phyloP scores from a whole-genome alignment of 2,329 filamentous ascomycete species.

The Alternaria burnsii region DNA sequence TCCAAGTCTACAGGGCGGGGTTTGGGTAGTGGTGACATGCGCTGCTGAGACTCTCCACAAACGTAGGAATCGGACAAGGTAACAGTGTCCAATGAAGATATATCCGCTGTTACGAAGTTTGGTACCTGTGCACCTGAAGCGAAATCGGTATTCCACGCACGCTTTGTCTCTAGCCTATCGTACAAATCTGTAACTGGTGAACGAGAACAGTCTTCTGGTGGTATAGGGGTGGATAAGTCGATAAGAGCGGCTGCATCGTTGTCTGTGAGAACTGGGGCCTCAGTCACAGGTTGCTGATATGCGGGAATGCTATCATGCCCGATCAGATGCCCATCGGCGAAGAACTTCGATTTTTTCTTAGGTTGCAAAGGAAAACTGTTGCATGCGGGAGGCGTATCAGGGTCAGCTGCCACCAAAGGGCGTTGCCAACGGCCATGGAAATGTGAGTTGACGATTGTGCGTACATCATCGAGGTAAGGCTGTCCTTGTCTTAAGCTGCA shows the following conservation, averaged over 20 bases:
- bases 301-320: neutral
- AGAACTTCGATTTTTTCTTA: neutral
- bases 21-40: neutral
- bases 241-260: neutral
- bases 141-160: neutral
- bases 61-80: neutral
- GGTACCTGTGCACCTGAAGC: neutral
- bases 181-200: neutral
- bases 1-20: neutral
- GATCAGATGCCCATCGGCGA: neutral
- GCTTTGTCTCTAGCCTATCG: neutral
- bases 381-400: neutral
- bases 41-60: neutral
- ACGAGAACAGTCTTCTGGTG: neutral
- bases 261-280: too few relatives aligned
- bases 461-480: neutral
- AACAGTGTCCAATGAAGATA: neutral
- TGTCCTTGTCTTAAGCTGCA: neutral
- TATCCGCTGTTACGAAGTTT: neutral
- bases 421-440: slow-evolving; percentile 1
- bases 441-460: neutral
- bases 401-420: neutral
- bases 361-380: neutral
- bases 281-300: neutral
- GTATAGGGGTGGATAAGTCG: neutral